Evolutionary conservation across 1,284 basidiomycete species (phyloP), one percentile per base, ranked within the genome.

Genomic region (Sanghuangporus baumii): DNA sequence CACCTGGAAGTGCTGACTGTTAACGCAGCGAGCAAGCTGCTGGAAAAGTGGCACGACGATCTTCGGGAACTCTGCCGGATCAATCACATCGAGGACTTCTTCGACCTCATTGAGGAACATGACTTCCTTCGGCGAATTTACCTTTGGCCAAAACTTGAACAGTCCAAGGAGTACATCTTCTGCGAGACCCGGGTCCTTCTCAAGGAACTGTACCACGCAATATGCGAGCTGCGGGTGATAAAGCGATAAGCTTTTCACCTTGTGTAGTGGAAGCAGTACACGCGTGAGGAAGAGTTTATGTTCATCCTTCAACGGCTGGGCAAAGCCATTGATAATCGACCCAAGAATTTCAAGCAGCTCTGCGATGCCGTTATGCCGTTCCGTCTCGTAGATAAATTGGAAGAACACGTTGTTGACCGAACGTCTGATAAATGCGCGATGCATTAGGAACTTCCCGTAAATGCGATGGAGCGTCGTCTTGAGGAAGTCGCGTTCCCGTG

Each of bases 361-460:
- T 48, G 97, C 97, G 68, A 99, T 98, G 54, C 97, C 97, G 73
- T 99, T 99, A 81, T 99, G 96, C 55, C 97, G 86, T 74, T 99
- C 97, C 0, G 96, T 96, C 75, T 99, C 96, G 77, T 99, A 99
- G 69, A 99, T 85, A 79, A 99, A 99, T 73, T 96, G 90, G 84
- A 97, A 99, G 76, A 99, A 99, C 72, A 99, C 96, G 71, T 99
- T 97, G 83, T 98, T 98, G 86, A 99, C 98, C 63, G 96, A 98
- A 62, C 97, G 88, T 64, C 97, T 91, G 72, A 99, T 99, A 77
- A 98, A 99, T 46, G 97, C 96, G 64, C 97, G 94, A 55, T 99
- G 85, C 74, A 97, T 98, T 71, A 99, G 86, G 82, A 99, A 99
- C 82, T 99, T 99, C 74, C 97, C 97, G 73, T 99, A 99, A 76